A percentile compares a stretch with the other conserved stretches of the same genome.
Evolutionary conservation across 2,329 filamentous ascomycete species (phyloP).

Genomic region (Aureobasidium sp.): DNA sequence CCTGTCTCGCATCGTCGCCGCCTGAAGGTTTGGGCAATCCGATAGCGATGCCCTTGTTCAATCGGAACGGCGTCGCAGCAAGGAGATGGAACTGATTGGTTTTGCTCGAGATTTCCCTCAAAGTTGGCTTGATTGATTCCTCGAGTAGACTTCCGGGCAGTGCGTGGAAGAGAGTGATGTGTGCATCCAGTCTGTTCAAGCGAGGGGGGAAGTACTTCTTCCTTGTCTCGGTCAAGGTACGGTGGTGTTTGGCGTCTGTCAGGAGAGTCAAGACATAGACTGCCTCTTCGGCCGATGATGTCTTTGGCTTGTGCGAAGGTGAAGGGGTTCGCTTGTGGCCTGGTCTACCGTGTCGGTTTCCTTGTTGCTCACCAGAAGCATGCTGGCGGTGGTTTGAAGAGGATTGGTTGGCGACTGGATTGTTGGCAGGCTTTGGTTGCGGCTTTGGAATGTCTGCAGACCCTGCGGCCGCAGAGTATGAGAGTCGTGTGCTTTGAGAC

Average conservation of each 20-base stretch:
- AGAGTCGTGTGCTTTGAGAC: neutral
- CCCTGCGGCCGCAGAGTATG: slow-evolving; percentile 4
- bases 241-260: slow-evolving; percentile 32
- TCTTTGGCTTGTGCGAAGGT: slow-evolving; percentile 27
- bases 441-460: slow-evolving; percentile 11
- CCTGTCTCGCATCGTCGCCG: slow-evolving; percentile 25
- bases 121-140: slow-evolving; percentile 28
- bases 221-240: slow-evolving; percentile 34
- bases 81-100: slow-evolving; percentile 33
- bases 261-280: slow-evolving; percentile 40
- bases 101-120: slow-evolving; percentile 26
- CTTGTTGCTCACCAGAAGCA: neutral
- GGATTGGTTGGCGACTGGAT: neutral
- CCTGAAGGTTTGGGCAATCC: slow-evolving; percentile 29
- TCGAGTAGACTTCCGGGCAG: slow-evolving; percentile 35
- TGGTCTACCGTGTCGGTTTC: neutral
- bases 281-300: slow-evolving; percentile 26
- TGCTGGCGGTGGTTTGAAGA: neutral
- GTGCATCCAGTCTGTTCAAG: slow-evolving; percentile 38
- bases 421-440: neutral
- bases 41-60: slow-evolving; percentile 38
- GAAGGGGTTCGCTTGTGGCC: slow-evolving; percentile 17
- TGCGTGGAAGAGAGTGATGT: slow-evolving; percentile 42
- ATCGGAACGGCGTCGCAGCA: slow-evolving; percentile 33
- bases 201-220: slow-evolving; percentile 36